phyloP scores from a whole-genome alignment of 2,329 filamentous ascomycete species.

The Ophiobolus disseminans region DNA sequence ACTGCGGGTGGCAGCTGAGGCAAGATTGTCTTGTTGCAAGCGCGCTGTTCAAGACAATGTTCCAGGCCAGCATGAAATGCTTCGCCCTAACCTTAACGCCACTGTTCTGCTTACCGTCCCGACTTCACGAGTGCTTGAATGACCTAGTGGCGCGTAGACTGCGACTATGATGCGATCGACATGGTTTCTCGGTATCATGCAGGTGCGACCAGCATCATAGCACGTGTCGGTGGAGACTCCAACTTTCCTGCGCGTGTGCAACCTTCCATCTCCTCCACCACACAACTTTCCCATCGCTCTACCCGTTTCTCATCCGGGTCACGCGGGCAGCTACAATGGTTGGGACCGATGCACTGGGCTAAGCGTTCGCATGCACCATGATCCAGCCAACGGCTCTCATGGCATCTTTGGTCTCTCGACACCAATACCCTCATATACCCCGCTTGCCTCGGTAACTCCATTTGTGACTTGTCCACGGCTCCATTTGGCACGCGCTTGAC shows the following conservation, averaged over 20 bases:
- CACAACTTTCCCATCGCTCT: neutral
- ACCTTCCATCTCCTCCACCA: neutral
- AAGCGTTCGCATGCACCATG: constrained; percentile 2
- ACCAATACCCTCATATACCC: neutral
- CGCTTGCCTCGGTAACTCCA: neutral
- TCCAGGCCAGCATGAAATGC: no score
- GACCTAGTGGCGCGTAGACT: neutral
- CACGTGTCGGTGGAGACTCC: constrained; percentile 3
- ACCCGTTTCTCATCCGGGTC: neutral
- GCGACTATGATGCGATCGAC: constrained; percentile 1
- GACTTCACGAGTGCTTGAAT: no score
- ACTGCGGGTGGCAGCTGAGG: no score
- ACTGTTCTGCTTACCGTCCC: no score
- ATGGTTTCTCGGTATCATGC: constrained; percentile 4
- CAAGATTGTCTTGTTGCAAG: no score
- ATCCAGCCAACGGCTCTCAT: neutral
- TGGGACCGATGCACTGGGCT: constrained; percentile 1
- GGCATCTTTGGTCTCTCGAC: neutral
- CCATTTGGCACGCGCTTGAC: no score
- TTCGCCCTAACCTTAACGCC: no score
- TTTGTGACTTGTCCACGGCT: no score
- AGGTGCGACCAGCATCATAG: constrained; percentile 6
- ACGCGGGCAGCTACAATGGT: neutral
- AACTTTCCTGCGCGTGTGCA: neutral
- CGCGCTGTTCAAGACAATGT: no score